Evolutionary conservation across 495 filamentous ascomycete species (phyloP).

Genomic region (Penicillium simplicissimum): DNA sequence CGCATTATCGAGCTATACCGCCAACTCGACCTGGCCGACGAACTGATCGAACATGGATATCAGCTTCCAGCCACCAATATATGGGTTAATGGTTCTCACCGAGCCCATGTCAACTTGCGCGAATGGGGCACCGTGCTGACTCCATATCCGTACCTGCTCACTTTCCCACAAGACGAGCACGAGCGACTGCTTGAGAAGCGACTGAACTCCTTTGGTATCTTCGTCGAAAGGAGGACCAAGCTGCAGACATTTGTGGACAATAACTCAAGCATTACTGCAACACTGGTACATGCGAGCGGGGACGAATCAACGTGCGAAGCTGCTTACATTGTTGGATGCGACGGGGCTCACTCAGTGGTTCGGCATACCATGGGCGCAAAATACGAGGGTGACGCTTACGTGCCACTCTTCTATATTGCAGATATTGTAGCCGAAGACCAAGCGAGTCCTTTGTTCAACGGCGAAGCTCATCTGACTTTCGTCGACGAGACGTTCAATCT

Average conservation of each 20-base stretch:
- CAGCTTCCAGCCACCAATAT: slow-evolving; percentile 38
- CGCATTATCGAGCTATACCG: slow-evolving; percentile 46
- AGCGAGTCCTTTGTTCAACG: slow-evolving; percentile 32
- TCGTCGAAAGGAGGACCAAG: slow-evolving; percentile 33
- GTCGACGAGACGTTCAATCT: slow-evolving; percentile 32
- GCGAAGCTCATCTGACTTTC: slow-evolving; percentile 36
- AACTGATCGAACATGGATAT: slow-evolving; percentile 32
- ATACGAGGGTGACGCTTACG: slow-evolving; percentile 36
- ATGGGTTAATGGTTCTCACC: slow-evolving; percentile 32
- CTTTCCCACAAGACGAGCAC: slow-evolving; percentile 36
- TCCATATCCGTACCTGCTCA: slow-evolving; percentile 38
- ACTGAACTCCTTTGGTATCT: slow-evolving; percentile 32
- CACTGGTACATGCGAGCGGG: slow-evolving; percentile 15
- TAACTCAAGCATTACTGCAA: slow-evolving; percentile 30
- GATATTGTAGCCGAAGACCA: slow-evolving; percentile 32
- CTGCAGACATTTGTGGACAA: slow-evolving; percentile 30
- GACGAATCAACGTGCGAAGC: slow-evolving; percentile 28
- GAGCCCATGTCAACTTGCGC: slow-evolving; percentile 24
- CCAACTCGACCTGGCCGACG: slow-evolving; percentile 39
- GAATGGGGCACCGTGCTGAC: slow-evolving; percentile 33
- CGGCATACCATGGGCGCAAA: slow-evolving; percentile 29
- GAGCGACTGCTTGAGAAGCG: slow-evolving; percentile 37
- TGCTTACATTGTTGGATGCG: slow-evolving; percentile 38
- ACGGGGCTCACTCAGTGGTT: slow-evolving; percentile 38
- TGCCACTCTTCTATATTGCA: slow-evolving; percentile 37